Evolutionary conservation across 768 basidiomycete genomes (phyloP), one percentile per base, ranked within the genome.

Genomic region (Agaricus subrufescens): DNA sequence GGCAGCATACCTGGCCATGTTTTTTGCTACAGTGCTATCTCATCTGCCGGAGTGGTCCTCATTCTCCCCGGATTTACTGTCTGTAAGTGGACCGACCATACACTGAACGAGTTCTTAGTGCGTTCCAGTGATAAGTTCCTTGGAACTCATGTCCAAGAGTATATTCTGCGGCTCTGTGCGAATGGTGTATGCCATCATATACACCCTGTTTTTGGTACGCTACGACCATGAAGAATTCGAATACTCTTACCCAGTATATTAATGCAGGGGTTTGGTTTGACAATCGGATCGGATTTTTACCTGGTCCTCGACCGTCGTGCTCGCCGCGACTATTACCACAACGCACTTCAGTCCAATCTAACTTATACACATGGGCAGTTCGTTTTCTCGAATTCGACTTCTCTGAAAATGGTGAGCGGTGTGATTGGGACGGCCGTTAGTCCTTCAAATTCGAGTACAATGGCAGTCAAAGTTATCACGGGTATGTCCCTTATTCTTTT

Each of bases 21-120:
- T 25, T 95, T 95, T 67, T 97, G 94, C 69, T 97, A 93, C 71
- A 89, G 87, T 49, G 87, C 94, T 3, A 85, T 96, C 59, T 90
- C 94, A 8, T 91, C 91, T 10, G 89, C 90, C 31, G 91, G 91
- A 1, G 88, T 95, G 8, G 89, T 94, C n/a, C 79, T 91, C 46
- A 92, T 96, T 60, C 81, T 95, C 12, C 93, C 93, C 8, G 93
- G 91, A 29, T 94, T 91, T 64, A 89, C 88, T 11, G 80, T 91
- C 54, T 71, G 90, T 90, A 65, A 71, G 89, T 72, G 2, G n/a
- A 51, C n/a, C 58, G 2, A 7, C 12, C 37, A 56, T 52, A 30
- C 50, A 52, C 31, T 54, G 43, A 15, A 25, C 39, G 30, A 3
- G n/a, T 34, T 46, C n/a, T 37, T 15, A 60, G 43, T 51, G 46